Percentiles rank a stretch among this genome's conserved stretches.
Evolutionary conservation across 1,284 basidiomycete genomes (phyloP).

Genomic region (Tetrapyrgos nigripes): DNA sequence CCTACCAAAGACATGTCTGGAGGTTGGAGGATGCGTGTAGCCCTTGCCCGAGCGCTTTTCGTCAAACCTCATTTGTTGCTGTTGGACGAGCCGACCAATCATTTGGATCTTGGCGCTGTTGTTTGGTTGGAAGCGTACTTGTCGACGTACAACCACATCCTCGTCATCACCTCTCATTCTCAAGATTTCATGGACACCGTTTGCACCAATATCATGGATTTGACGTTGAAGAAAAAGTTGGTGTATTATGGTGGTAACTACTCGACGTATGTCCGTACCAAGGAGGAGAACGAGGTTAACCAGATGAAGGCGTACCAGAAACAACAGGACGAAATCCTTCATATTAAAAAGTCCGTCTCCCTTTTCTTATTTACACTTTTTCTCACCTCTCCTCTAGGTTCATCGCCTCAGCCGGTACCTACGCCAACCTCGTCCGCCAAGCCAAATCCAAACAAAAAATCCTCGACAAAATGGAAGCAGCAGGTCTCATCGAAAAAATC

Average conservation of each 20-base stretch:
- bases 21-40: constrained; percentile 99
- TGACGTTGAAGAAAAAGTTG: constrained; percentile 88
- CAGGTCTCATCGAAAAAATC: constrained; percentile 93
- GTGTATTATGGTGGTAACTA: constrained; percentile 98
- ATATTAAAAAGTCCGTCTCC: constrained; percentile 87
- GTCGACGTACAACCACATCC: constrained; percentile 97
- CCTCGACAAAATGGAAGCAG: constrained; percentile 99
- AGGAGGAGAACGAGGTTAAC: constrained; percentile 97
- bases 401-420: constrained; percentile 98
- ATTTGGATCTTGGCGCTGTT: constrained; percentile 95
- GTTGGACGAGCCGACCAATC: constrained; percentile 90
- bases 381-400: constrained; percentile 57
- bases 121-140: constrained; percentile 99
- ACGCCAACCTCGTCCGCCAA: constrained; percentile 98
- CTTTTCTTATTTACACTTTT: constrained; percentile 9
- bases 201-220: constrained; percentile 98
- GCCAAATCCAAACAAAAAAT: constrained; percentile 99
- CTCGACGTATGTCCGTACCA: constrained; percentile 95
- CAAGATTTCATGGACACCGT: constrained; percentile 98
- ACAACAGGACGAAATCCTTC: constrained; percentile 97
- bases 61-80: constrained; percentile 95
- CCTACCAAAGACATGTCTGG: constrained; percentile 99
- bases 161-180: constrained; percentile 96
- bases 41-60: constrained; percentile 95
- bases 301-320: constrained; percentile 99